These are phyloP conservation scores for Euphorbia tirucalli DNA, from an alignment of 345 rosid genomes.

Conservation along the genomic window DNA sequence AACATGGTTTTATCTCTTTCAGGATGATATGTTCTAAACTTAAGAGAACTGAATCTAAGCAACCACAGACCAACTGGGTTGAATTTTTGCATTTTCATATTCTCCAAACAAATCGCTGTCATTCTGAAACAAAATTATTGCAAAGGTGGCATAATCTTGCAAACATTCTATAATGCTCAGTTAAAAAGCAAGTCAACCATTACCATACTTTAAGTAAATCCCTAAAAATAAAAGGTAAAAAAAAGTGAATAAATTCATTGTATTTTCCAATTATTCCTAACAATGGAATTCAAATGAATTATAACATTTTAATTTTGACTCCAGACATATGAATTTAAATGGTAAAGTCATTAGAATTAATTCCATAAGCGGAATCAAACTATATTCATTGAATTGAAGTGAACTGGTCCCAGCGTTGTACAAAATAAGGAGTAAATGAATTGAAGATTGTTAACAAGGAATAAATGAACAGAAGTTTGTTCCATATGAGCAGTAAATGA, in stretches of 20 bases:
- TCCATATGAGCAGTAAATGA: background rate
- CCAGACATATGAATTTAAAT: background rate
- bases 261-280: background rate
- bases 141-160: background rate
- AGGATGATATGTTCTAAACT: no score
- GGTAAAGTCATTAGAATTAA: background rate
- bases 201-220: no score
- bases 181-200: background rate
- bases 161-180: background rate
- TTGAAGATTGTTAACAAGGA: background rate
- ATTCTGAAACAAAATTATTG: background rate
- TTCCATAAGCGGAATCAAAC: background rate
- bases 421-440: background rate
- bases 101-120: background rate
- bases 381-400: no score
- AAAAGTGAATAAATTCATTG: background rate
- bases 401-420: background rate
- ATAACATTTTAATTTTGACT: background rate
- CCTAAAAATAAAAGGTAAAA: no score
- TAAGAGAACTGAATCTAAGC: no score
- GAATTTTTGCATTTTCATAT: no score
- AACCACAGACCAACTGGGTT: no score
- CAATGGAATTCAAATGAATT: background rate
- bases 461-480: background rate
- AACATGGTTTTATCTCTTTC: no score